Conservation (phyloP, 2,329 filamentous ascomycete species). For the Paraphoma sp. region DNA sequence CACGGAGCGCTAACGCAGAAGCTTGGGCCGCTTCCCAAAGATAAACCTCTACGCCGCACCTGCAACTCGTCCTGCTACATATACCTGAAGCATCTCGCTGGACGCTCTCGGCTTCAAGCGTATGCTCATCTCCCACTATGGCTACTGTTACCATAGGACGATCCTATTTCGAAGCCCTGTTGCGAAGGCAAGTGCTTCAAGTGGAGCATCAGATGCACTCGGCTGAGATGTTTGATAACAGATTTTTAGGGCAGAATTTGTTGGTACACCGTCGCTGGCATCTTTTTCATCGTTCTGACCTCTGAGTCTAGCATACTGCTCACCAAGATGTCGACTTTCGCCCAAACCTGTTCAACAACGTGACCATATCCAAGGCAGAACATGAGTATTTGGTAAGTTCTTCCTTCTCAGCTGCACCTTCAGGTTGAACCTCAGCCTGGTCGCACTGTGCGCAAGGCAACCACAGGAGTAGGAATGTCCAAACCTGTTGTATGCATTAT, state of each 20-base stretch:
- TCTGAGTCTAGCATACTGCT: slow-evolving; percentile 47
- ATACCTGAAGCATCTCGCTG: slow-evolving; percentile 9
- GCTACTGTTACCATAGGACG: slow-evolving; percentile 65
- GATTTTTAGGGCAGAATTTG: slow-evolving; percentile 55
- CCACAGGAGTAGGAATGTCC: too few species aligned
- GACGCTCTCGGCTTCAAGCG: slow-evolving; percentile 10
- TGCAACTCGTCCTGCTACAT: slow-evolving; percentile 2
- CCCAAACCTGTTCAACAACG: slow-evolving; percentile 44
- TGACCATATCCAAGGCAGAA: slow-evolving; percentile 66
- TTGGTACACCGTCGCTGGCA: slow-evolving; percentile 44
- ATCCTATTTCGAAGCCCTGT: slow-evolving; percentile 66
- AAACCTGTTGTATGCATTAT: too few species aligned
- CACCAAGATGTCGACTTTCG: slow-evolving; percentile 47
- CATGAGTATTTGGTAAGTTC: slow-evolving; percentile 64
- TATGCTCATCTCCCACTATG: slow-evolving; percentile 36
- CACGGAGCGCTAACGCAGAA: slow-evolving; percentile 25
- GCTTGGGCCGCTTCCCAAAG: slow-evolving; percentile 29
- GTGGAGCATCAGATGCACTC: background rate
- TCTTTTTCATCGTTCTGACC: slow-evolving; percentile 5
- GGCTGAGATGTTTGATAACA: slow-evolving; percentile 27
- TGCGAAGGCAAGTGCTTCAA: slow-evolving; percentile 62
- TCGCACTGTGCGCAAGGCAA: background rate
- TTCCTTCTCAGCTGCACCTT: background rate
- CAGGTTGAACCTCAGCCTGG: background rate
- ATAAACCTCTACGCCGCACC: slow-evolving; percentile 21